Evolutionary conservation across 2,329 filamentous ascomycete species (phyloP).

Genomic region (Calycina herbarum): DNA sequence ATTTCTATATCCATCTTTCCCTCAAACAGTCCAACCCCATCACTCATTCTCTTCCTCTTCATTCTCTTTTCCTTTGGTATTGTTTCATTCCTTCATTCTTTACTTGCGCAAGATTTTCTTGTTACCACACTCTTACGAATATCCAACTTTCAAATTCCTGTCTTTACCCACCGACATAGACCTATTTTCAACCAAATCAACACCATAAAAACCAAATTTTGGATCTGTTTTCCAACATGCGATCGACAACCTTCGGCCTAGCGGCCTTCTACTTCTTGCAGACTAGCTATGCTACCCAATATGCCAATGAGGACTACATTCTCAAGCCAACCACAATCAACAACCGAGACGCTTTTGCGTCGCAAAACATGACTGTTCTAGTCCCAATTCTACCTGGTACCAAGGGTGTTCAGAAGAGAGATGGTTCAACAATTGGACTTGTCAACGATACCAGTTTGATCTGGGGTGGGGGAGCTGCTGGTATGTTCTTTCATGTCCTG

Average conservation of each 20-base stretch:
- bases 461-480: neutral
- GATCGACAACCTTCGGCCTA: neutral
- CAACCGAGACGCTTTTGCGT: neutral
- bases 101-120: too few species aligned
- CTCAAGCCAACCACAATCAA: neutral
- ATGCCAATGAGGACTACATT: neutral
- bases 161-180: too few species aligned
- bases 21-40: too few species aligned
- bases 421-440: neutral
- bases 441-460: constrained; percentile 10
- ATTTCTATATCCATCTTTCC: too few species aligned
- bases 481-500: neutral
- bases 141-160: too few species aligned
- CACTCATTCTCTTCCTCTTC: too few species aligned
- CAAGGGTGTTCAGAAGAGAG: constrained; percentile 7
- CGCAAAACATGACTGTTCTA: constrained; percentile 1
- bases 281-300: constrained; percentile 3
- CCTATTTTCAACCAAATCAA: too few species aligned
- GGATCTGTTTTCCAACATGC: neutral
- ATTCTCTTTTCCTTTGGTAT: too few species aligned
- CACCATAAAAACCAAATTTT: neutral
- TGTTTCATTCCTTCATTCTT: too few species aligned
- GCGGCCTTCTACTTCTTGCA: neutral
- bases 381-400: constrained; percentile 7
- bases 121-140: too few species aligned